Evolutionary conservation across 2,329 filamentous ascomycete genomes (phyloP).

Genomic region (Amphichorda felina): DNA sequence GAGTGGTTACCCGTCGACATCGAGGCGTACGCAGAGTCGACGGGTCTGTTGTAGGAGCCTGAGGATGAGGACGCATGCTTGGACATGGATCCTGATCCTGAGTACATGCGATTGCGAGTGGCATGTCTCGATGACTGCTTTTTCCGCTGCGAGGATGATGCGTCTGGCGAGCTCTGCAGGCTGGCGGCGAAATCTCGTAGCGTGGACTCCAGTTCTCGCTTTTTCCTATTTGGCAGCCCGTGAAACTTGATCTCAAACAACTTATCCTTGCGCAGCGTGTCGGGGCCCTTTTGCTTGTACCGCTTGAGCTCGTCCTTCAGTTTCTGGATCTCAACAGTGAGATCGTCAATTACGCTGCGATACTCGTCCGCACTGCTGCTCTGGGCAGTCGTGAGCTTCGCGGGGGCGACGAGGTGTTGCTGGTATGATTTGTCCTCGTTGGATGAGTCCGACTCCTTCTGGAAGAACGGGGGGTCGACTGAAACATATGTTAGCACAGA

Average conservation of each 20-base stretch:
- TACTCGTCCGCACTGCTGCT: slow-evolving; percentile 63
- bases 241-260: slow-evolving; percentile 77
- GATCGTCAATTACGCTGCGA: slow-evolving; percentile 73
- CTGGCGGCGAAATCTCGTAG: slow-evolving; percentile 58
- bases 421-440: slow-evolving; percentile 27
- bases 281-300: slow-evolving; percentile 55
- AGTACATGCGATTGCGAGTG: slow-evolving; percentile 26
- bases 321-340: slow-evolving; percentile 74
- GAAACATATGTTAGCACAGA: not conserved
- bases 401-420: slow-evolving; percentile 11
- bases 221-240: slow-evolving; percentile 58
- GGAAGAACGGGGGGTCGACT: slow-evolving; percentile 44
- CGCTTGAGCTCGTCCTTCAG: slow-evolving; percentile 62
- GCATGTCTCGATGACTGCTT: slow-evolving; percentile 20
- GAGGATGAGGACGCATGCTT: slow-evolving; percentile 43
- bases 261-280: slow-evolving; percentile 61
- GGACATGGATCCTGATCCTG: slow-evolving; percentile 28
- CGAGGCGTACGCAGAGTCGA: slow-evolving; percentile 58
- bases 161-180: slow-evolving; percentile 38
- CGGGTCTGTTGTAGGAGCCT: slow-evolving; percentile 37
- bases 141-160: slow-evolving; percentile 26
- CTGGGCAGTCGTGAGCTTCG: slow-evolving; percentile 23
- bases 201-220: slow-evolving; percentile 62
- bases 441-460: slow-evolving; percentile 39
- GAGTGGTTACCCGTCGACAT: slow-evolving; percentile 42